These are phyloP conservation scores for Prunus yedoensis DNA, from an alignment of 331 rosid genomes.

Conservation along the genomic window DNA sequence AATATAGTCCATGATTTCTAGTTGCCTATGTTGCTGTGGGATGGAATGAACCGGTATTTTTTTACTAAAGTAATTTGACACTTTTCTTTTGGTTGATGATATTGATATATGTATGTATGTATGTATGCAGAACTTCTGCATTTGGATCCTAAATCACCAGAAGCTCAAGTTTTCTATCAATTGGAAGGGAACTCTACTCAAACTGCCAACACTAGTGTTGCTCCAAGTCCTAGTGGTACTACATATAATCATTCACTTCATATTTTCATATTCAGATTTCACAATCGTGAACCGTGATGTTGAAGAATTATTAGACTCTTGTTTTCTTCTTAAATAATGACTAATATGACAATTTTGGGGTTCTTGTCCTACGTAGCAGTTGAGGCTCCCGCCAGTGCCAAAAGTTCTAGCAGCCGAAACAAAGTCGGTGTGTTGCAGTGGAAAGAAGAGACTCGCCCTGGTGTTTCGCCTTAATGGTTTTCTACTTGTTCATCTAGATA, in stretches of 20 bases:
- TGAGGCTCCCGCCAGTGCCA: constrained; percentile 10
- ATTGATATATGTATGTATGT: background rate
- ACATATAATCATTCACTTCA: background rate
- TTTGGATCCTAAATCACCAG: constrained; percentile 72
- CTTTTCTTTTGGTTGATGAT: background rate
- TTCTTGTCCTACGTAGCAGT: background rate
- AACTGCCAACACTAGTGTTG: constrained; percentile 21
- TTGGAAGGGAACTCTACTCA: constrained; percentile 23
- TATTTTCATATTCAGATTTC: background rate
- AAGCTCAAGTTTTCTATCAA: constrained; percentile 70
- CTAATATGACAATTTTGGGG: background rate
- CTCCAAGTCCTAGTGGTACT: constrained; percentile 52
- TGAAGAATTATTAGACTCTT: no score
- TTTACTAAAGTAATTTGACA: background rate
- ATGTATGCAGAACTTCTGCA: constrained; percentile 58
- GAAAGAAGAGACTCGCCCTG: constrained; percentile 7
- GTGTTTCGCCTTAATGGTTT: constrained; percentile 34
- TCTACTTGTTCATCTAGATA: constrained; percentile 19
- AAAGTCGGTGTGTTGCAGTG: constrained; percentile 23
- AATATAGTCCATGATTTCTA: no score
- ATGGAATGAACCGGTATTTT: no score
- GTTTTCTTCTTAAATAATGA: background rate
- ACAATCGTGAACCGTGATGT: background rate
- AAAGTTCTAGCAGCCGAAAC: constrained; percentile 20
- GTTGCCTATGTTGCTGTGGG: no score